A percentile compares a stretch with the other conserved stretches of the same genome.
These are phyloP conservation scores for Asterochloris sp. DNA, from an alignment of 139 green algal genomes.

Conservation along the genomic window DNA sequence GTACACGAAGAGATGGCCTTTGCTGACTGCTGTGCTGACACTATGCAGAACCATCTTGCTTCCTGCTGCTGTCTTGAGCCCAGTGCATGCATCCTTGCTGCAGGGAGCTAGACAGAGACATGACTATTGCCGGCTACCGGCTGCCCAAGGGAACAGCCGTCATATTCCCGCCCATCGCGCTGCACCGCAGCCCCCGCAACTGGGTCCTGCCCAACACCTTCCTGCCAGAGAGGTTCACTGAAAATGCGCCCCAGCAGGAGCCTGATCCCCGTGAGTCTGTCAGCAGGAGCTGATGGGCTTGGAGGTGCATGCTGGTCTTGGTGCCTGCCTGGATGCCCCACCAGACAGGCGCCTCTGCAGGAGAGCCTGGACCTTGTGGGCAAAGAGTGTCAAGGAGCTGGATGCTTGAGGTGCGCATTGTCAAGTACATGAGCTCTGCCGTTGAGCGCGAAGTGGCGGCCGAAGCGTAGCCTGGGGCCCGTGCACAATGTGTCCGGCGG, in stretches of 20 bases:
- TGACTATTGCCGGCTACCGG: background rate
- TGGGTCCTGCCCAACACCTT: background rate
- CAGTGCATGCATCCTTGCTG: background rate
- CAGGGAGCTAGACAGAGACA: slow-evolving; percentile 3
- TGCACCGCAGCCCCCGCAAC: slow-evolving; percentile 8
- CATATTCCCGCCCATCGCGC: background rate
- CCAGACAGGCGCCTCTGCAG: background rate
- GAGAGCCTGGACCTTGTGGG: background rate
- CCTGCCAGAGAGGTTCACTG: background rate
- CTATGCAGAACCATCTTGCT: too few species aligned
- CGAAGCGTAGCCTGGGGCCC: too few species aligned
- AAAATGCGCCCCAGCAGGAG: background rate
- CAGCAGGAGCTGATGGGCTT: background rate
- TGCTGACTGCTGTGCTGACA: too few species aligned
- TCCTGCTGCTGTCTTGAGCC: too few species aligned
- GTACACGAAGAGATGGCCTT: too few species aligned
- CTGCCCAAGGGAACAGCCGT: slow-evolving; percentile 2
- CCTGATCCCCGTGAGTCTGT: background rate
- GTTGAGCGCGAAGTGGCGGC: too few species aligned
- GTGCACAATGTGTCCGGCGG: too few species aligned
- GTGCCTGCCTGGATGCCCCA: background rate
- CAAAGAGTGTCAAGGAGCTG: background rate
- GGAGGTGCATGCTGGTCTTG: background rate
- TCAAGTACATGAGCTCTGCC: too few species aligned
- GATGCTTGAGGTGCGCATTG: too few species aligned